Conservation (phyloP, 768 basidiomycete genomes). For the Hericium coralloides region DNA sequence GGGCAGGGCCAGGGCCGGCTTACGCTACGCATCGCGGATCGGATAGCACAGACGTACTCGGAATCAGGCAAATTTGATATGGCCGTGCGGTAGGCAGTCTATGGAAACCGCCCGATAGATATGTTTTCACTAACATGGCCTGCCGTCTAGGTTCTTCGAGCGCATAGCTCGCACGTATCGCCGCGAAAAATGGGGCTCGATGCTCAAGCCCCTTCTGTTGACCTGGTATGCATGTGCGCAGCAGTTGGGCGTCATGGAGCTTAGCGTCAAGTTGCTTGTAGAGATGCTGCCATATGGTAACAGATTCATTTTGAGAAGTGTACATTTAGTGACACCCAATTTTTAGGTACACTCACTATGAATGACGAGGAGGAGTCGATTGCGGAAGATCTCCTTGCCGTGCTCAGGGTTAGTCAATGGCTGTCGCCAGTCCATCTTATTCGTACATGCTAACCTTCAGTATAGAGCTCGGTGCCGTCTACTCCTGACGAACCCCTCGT, state of each 20-base stretch:
- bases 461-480: conserved; percentile 64
- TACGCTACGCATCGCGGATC: conserved; percentile 84
- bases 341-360: conserved; percentile 26
- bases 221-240: conserved; percentile 83
- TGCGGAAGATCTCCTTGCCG: conserved; percentile 64
- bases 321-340: not conserved
- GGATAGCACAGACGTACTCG: conserved; percentile 83
- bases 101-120: too few species aligned
- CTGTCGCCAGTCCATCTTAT: not conserved
- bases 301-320: not conserved
- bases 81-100: conserved; percentile 61
- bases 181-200: conserved; percentile 69
- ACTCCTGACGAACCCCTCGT: conserved; percentile 44
- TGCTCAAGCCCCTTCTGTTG: conserved; percentile 65
- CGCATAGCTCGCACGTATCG: conserved; percentile 85
- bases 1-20: conserved; percentile 59
- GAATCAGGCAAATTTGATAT: conserved; percentile 76
- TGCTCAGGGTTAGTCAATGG: conserved; percentile 48
- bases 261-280: conserved; percentile 65
- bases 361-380: conserved; percentile 40
- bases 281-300: conserved; percentile 80
- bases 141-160: conserved; percentile 69
- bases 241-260: conserved; percentile 66
- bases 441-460: not conserved
- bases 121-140: too few species aligned